phyloP scores from a whole-genome alignment of 306 rosid species.

The Begonia peltatifolia region DNA sequence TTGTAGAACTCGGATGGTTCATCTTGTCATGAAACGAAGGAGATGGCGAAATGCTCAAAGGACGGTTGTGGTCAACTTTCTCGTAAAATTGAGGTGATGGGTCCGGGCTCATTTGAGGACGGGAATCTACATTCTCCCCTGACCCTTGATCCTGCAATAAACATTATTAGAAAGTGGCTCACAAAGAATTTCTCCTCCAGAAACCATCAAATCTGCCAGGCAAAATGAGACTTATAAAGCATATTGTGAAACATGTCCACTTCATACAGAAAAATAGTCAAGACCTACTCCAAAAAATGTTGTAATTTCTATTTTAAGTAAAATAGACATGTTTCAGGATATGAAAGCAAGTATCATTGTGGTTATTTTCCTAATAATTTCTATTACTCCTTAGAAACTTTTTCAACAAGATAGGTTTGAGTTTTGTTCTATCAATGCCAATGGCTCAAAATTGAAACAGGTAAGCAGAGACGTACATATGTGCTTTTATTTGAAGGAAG shows the following conservation, averaged over 20 bases:
- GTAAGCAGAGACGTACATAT: slow-evolving; percentile 38
- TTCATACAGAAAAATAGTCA: too few relatives aligned
- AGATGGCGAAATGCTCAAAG: slow-evolving; percentile 6
- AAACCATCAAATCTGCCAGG: not conserved
- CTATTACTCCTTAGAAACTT: too few relatives aligned
- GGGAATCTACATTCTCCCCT: slow-evolving; percentile 26
- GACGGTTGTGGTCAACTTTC: slow-evolving; percentile 4
- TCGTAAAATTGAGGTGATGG: slow-evolving; percentile 29
- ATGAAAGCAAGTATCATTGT: too few relatives aligned
- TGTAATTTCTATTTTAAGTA: too few relatives aligned
- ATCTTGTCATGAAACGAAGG: slow-evolving; percentile 10
- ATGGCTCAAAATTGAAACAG: slow-evolving; percentile 1
- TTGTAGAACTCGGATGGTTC: slow-evolving; percentile 22
- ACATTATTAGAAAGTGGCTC: slow-evolving; percentile 3
- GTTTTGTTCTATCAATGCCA: not conserved
- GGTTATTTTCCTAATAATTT: too few relatives aligned
- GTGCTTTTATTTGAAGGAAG: slow-evolving; percentile 30
- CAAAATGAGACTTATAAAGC: too few relatives aligned
- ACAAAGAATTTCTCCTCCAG: too few relatives aligned
- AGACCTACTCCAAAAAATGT: too few relatives aligned
- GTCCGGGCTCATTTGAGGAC: slow-evolving; percentile 38
- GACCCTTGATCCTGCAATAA: slow-evolving; percentile 52
- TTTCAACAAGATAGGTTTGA: too few relatives aligned
- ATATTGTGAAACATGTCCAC: too few relatives aligned
- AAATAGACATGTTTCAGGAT: too few relatives aligned